Evolutionary conservation across 1,284 basidiomycete genomes (phyloP).

Genomic region (Leccinum griseonigrum): DNA sequence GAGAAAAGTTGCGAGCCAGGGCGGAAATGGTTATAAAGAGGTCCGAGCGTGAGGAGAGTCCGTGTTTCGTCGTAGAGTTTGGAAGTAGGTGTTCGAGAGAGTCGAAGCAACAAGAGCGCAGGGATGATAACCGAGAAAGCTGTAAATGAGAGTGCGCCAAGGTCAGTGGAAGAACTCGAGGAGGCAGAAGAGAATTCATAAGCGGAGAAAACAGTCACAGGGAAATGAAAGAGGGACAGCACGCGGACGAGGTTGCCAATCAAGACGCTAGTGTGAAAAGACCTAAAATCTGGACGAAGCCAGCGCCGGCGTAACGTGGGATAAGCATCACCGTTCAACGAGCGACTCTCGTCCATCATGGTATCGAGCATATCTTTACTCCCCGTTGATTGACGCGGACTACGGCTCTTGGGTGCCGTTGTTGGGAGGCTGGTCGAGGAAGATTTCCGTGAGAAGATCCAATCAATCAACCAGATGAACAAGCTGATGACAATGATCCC

Average conservation of each 20-base stretch:
- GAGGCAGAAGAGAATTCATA: conserved; percentile 46
- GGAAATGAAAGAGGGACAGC: conserved; percentile 90
- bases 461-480: conserved; percentile 72
- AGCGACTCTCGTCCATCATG: conserved; percentile 54
- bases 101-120: conserved; percentile 67
- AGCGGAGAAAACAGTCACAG: conserved; percentile 87
- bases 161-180: conserved; percentile 51
- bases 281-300: conserved; percentile 66
- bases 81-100: conserved; percentile 78
- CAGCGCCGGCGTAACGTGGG: conserved; percentile 39
- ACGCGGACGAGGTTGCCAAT: conserved; percentile 91
- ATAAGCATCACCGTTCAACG: conserved; percentile 41
- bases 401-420: conserved; percentile 44
- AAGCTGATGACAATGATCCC: conserved; percentile 69
- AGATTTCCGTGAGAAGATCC: conserved; percentile 40
- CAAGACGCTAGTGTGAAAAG: conserved; percentile 74
- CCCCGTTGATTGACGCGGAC: conserved; percentile 48
- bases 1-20: conserved; percentile 91
- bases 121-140: conserved; percentile 82
- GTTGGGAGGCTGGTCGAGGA: conserved; percentile 23
- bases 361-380: conserved; percentile 53
- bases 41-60: conserved; percentile 87
- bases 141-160: conserved; percentile 76
- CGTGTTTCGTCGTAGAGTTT: conserved; percentile 94
- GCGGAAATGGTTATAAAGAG: conserved; percentile 94